Base-by-base conservation (phyloP, 352 stramenopile genomes). In the Pythium biforme region DNA sequence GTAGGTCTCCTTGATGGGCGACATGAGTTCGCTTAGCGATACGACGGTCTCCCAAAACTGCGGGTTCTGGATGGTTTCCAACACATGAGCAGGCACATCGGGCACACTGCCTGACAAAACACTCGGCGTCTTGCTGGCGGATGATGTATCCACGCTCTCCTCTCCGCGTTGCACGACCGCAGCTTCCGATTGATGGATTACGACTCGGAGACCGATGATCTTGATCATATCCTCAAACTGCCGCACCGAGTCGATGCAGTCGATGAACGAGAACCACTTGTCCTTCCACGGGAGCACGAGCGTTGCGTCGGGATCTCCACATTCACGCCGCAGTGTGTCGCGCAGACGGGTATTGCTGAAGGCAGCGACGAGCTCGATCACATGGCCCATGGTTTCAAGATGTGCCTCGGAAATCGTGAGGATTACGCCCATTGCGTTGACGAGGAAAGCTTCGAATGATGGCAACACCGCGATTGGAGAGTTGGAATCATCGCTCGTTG, bases 151-250 rank as follows among this genome's bases (percentile, higher is more conserved):
- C 8, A 11, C 29, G 8, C 22, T 46, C 15, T 62, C 55, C 15
- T 62, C 55, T 12, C 55, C 55, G 3, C 55, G 55, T 22, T 62
- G 55, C n/a, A 45, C 50, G 1, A 40, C 59, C 4, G 40, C 52
- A 23, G 45, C 57, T 20, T 63, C 39, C 1, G 65, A 64, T n/a
- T 66, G 58, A 39, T 66, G 54, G 15, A 68, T 61, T 17, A 68
- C 56, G 1, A 55, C 66, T 0, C 66, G 59, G 2, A 74, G 77
- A 5, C 81, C 75, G 34, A 92, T 87, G 43, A 89, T 88, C 65
- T 92, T 92, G 66, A 92, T 88, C 81, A 89, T 86, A 40, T 92
- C 83, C 68, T 90, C 81, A 59, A 86, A 90, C 52, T 92, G 83
- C 9, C 81, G 79, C 57, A 90, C 76, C 5, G 79, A 92, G 66